A percentile compares a stretch with the other conserved stretches of the same genome.
phyloP scores from a whole-genome alignment of 768 basidiomycete species.

The Fomitopsis serialis region DNA sequence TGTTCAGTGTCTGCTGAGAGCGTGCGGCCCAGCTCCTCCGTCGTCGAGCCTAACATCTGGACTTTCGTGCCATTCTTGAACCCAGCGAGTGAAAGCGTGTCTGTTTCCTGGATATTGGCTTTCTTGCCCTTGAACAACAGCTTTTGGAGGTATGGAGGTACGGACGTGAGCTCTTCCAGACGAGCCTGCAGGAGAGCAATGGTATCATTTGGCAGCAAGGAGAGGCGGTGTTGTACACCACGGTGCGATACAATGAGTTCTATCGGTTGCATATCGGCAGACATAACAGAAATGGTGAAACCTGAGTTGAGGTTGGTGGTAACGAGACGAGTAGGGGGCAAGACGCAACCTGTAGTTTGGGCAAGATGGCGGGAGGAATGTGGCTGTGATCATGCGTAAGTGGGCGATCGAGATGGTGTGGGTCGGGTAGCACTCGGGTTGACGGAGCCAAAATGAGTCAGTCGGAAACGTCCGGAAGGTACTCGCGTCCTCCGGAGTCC shows the following conservation, averaged over 20 bases:
- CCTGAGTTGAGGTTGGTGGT: background rate
- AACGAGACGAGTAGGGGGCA: background rate
- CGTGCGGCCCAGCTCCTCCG: slow-evolving; percentile 49
- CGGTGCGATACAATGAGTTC: slow-evolving; percentile 38
- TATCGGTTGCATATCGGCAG: slow-evolving; percentile 7
- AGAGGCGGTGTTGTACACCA: slow-evolving; percentile 42
- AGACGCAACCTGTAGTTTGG: background rate
- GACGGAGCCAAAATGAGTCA: background rate
- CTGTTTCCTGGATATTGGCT: slow-evolving; percentile 11
- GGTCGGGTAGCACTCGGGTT: background rate
- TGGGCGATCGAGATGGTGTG: no score
- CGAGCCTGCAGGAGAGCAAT: slow-evolving; percentile 44
- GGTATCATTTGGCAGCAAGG: slow-evolving; percentile 42
- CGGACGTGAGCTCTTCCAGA: slow-evolving; percentile 59
- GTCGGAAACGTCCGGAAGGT: background rate
- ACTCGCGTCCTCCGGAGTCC: background rate
- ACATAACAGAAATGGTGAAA: background rate
- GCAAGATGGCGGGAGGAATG: background rate
- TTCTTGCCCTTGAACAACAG: slow-evolving; percentile 69
- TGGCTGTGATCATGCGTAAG: background rate
- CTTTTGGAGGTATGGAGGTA: slow-evolving; percentile 65
- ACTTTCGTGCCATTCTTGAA: slow-evolving; percentile 61
- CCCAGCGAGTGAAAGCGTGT: slow-evolving; percentile 39
- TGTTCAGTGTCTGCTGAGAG: slow-evolving; percentile 54
- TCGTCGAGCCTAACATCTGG: slow-evolving; percentile 66